phyloP scores from a whole-genome alignment of 768 basidiomycete species.

The Paxillus ammoniavirescens region DNA sequence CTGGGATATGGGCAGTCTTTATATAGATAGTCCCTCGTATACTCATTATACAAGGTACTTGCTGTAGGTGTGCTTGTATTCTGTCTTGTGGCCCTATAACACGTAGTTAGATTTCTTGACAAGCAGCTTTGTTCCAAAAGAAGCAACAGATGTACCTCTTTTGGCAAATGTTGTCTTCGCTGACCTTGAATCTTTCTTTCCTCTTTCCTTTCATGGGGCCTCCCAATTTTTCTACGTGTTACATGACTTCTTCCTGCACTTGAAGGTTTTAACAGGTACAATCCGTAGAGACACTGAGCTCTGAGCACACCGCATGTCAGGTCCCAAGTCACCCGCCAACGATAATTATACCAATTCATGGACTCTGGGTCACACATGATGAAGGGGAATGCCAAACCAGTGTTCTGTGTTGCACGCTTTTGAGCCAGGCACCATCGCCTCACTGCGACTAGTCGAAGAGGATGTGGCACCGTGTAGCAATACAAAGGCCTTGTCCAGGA shows the following conservation, averaged over 20 bases:
- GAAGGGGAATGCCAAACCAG: constrained; percentile 9
- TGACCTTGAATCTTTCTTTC: constrained; percentile 5
- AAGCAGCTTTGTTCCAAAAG: neutral
- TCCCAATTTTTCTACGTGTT: neutral
- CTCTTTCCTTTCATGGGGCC: constrained; percentile 4
- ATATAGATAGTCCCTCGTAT: constrained; percentile 7
- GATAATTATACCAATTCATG: neutral
- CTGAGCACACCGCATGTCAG: neutral
- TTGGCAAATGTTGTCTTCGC: constrained; percentile 12
- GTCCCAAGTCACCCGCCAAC: neutral
- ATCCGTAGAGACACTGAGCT: neutral
- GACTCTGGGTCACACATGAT: neutral
- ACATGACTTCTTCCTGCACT: no score
- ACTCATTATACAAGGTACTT: neutral
- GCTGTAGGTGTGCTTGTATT: neutral
- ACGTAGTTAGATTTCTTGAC: neutral
- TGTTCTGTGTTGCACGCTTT: neutral
- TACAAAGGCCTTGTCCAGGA: neutral
- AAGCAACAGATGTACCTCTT: neutral
- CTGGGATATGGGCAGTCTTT: constrained; percentile 25
- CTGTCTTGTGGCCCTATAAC: neutral
- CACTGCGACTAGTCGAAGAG: neutral
- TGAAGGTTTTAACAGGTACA: neutral
- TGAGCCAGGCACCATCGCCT: neutral
- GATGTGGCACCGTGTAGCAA: neutral